Evolutionary conservation across 768 basidiomycete species (phyloP).

Genomic region (Rhizopogon sp.): DNA sequence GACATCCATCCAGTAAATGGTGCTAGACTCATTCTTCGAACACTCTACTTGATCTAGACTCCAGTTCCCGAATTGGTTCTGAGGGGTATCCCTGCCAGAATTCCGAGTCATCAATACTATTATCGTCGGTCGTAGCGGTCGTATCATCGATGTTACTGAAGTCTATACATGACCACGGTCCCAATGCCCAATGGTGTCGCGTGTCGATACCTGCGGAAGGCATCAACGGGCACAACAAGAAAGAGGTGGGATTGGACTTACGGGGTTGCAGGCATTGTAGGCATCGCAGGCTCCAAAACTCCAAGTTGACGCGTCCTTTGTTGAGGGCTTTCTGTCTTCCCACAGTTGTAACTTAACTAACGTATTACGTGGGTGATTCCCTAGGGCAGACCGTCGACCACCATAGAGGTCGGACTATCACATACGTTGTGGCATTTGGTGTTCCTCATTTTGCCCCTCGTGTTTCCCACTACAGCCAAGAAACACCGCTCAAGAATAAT

Average conservation of each 20-base stretch:
- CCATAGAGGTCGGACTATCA: too few relatives aligned
- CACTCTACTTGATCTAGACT: slow-evolving; percentile 23
- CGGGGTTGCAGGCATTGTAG: neutral
- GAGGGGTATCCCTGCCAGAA: slow-evolving; percentile 20
- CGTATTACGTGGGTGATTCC: too few relatives aligned
- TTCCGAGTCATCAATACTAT: neutral
- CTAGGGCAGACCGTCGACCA: too few relatives aligned
- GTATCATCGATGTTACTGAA: neutral
- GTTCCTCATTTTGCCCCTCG: too few relatives aligned
- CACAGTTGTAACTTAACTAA: too few relatives aligned
- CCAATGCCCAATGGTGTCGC: slow-evolving; percentile 20
- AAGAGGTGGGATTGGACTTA: neutral
- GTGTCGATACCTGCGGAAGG: slow-evolving; percentile 9
- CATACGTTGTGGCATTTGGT: too few relatives aligned
- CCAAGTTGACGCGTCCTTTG: neutral
- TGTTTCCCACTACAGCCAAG: too few relatives aligned
- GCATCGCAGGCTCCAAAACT: neutral
- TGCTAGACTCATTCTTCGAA: slow-evolving; percentile 11
- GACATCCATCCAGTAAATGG: slow-evolving; percentile 21
- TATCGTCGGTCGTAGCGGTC: too few relatives aligned
- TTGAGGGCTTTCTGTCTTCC: too few relatives aligned
- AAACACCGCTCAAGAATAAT: too few relatives aligned
- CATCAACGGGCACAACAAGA: too few relatives aligned
- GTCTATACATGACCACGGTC: slow-evolving; percentile 31
- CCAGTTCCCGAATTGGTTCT: slow-evolving; percentile 27